Evolutionary conservation across 345 rosid species (phyloP).

Genomic region (Excoecaria agallocha): DNA sequence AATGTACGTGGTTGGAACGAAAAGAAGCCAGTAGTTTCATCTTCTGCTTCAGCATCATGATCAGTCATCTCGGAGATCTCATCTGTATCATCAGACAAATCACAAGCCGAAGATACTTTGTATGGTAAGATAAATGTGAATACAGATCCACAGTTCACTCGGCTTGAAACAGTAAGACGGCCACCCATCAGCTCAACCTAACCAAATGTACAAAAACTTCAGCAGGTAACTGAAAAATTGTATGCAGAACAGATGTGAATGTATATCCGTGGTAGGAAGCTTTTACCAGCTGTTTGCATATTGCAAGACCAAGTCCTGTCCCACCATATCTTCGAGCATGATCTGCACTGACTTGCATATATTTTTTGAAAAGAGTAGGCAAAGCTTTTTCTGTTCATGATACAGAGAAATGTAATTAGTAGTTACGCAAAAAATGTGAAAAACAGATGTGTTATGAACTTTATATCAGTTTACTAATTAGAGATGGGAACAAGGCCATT

Average conservation of each 20-base stretch:
- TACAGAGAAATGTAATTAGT: constrained; percentile 17
- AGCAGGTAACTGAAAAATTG: neutral
- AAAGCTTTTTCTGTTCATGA: constrained; percentile 70
- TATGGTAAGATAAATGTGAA: constrained; percentile 87
- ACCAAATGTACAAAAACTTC: constrained; percentile 21
- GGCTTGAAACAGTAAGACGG: constrained; percentile 77
- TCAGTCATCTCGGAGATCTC: constrained; percentile 70
- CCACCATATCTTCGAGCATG: constrained; percentile 97
- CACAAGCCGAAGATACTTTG: constrained; percentile 53
- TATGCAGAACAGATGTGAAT: neutral
- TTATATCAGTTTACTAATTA: neutral
- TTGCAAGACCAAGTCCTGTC: constrained; percentile 94
- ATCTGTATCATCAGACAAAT: constrained; percentile 71
- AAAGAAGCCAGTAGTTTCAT: constrained; percentile 67
- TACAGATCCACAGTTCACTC: constrained; percentile 73
- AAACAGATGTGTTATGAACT: neutral
- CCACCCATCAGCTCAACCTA: constrained; percentile 99
- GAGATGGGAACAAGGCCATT: neutral
- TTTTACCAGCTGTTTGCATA: constrained; percentile 91
- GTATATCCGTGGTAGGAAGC: constrained; percentile 9
- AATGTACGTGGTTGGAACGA: constrained; percentile 68
- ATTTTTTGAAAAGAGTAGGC: constrained; percentile 80
- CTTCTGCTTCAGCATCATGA: constrained; percentile 54
- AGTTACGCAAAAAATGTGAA: neutral
- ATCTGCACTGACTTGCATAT: constrained; percentile 95